These are phyloP conservation scores for Actinomortierella wolfii DNA, from an alignment of 371 early-diverging fungal genomes.

Conservation along the genomic window DNA sequence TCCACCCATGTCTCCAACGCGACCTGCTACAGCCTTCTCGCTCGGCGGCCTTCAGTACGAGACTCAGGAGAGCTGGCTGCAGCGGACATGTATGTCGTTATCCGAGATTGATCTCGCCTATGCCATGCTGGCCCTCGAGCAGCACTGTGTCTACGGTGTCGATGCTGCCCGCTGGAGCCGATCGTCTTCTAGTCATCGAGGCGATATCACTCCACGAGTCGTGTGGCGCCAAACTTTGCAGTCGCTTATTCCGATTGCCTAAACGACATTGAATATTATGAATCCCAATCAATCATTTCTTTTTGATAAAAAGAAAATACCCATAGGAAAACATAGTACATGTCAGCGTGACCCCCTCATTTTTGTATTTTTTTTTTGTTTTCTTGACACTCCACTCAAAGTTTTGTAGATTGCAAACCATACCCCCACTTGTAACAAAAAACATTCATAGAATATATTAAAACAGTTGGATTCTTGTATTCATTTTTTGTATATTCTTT, in stretches of 20 bases:
- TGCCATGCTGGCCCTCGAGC: slow-evolving; percentile 20
- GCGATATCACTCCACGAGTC: neutral
- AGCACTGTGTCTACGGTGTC: slow-evolving; percentile 21
- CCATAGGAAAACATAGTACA: neutral
- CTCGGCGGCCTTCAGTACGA: too few relatives aligned
- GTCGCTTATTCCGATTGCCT: neutral
- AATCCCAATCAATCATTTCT: neutral
- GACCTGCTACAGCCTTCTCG: too few relatives aligned
- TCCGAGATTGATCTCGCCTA: slow-evolving; percentile 9
- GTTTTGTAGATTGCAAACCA: neutral
- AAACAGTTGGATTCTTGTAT: too few relatives aligned
- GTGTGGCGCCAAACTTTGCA: neutral
- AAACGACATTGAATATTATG: neutral
- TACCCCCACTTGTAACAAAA: neutral
- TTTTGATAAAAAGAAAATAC: neutral
- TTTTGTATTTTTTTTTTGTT: too few relatives aligned
- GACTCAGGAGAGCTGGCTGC: too few relatives aligned
- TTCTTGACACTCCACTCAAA: neutral
- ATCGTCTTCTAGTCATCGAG: neutral
- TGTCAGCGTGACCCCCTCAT: neutral
- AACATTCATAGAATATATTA: too few relatives aligned
- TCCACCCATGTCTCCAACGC: too few relatives aligned
- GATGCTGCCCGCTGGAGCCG: neutral
- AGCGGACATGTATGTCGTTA: too few relatives aligned
- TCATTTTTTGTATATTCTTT: too few relatives aligned